A percentile compares a stretch with the other conserved stretches of the same genome.
Conservation (phyloP, 768 basidiomycete species). For the Rhodotorula paludigena region DNA sequence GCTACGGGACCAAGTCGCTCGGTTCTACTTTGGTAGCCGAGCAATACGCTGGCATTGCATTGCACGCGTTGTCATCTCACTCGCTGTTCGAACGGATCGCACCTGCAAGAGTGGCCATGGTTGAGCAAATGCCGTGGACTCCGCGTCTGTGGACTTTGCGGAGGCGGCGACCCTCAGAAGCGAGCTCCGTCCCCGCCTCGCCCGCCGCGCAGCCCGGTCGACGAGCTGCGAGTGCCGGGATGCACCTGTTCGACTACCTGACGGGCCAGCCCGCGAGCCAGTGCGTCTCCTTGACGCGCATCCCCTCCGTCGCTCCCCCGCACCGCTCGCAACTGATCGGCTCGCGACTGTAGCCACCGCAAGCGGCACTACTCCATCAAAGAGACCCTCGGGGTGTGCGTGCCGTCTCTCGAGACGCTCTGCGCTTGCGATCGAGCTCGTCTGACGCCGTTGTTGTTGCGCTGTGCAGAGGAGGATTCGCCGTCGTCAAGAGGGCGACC, state of each 20-base stretch:
- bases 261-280: slow-evolving; percentile 13
- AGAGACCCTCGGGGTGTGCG: slow-evolving; percentile 20
- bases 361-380: slow-evolving; percentile 19
- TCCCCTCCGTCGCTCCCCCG: neutral
- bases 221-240: neutral
- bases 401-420: no score
- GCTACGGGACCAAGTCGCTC: no score
- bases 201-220: no score
- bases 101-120: no score
- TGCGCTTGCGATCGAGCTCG: accelerated
- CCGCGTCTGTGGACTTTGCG: no score
- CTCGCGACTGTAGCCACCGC: slow-evolving; percentile 2
- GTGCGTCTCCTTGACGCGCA: neutral
- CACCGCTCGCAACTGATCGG: neutral
- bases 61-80: no score
- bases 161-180: no score
- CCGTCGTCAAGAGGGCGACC: slow-evolving; percentile 30
- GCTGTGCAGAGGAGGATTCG: slow-evolving; percentile 19
- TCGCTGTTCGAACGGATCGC: no score
- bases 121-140: no score
- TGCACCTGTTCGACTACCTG: slow-evolving; percentile 30
- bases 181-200: no score
- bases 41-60: no score
- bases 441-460: neutral
- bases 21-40: no score